Evolutionary conservation across 2,329 filamentous ascomycete genomes (phyloP).

Genomic region (Pestalotiopsis sp.): DNA sequence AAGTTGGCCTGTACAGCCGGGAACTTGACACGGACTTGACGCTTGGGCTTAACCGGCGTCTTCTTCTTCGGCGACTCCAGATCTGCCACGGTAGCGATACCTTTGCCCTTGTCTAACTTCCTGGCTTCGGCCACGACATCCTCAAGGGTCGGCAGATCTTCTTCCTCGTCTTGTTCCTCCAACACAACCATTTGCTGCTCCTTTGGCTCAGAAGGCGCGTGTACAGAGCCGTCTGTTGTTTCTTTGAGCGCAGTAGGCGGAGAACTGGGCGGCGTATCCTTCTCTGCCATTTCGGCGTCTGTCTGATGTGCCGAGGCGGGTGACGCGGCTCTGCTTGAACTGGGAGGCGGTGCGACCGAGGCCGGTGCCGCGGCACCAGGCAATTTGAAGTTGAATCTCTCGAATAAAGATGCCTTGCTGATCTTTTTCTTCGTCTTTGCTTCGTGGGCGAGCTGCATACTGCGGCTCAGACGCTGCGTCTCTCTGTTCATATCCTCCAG

Average conservation of each 20-base stretch:
- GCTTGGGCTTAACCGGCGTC: slow-evolving; percentile 33
- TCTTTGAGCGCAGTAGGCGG: slow-evolving; percentile 43
- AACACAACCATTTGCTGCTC: slow-evolving; percentile 2
- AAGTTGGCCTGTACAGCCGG: slow-evolving; percentile 40
- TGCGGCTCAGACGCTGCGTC: slow-evolving; percentile 86
- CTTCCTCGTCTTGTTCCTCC: slow-evolving; percentile 28
- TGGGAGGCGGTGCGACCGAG: slow-evolving; percentile 27
- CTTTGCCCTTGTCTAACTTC: slow-evolving; percentile 59
- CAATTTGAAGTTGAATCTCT: slow-evolving; percentile 75
- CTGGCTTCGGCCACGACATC: slow-evolving; percentile 32
- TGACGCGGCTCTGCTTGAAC: slow-evolving; percentile 56
- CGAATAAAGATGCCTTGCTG: slow-evolving; percentile 78
- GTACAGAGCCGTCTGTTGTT: neutral
- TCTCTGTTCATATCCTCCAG: slow-evolving; percentile 93
- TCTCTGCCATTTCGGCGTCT: slow-evolving; percentile 51
- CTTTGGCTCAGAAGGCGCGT: slow-evolving; percentile 11
- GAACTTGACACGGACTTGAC: slow-evolving; percentile 52
- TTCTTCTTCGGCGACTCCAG: slow-evolving; percentile 28
- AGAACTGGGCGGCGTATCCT: slow-evolving; percentile 73
- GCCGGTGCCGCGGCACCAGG: slow-evolving; percentile 29
- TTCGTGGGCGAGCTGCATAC: slow-evolving; percentile 88
- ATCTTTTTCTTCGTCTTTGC: slow-evolving; percentile 91
- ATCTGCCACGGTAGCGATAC: slow-evolving; percentile 44
- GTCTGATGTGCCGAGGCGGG: slow-evolving; percentile 45
- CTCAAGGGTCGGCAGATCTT: slow-evolving; percentile 41